Conservation (phyloP, 2,329 filamentous ascomycete genomes). For the Aspergillus hortae region DNA sequence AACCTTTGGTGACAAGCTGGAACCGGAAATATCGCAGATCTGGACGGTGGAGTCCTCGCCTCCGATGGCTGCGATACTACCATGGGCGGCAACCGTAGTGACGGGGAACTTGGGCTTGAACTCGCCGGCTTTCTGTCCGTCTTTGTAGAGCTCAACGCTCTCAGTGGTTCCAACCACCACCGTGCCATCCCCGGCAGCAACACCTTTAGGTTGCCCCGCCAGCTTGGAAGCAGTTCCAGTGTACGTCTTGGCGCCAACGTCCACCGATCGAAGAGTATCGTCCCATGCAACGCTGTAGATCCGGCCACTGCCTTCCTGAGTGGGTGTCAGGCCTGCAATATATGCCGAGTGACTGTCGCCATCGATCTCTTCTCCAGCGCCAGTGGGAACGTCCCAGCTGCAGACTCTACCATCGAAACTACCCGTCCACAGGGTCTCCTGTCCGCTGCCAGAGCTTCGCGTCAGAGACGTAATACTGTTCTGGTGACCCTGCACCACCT, state of each 20-base stretch:
- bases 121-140: constrained; percentile 57
- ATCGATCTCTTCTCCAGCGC: constrained; percentile 67
- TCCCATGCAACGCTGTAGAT: constrained; percentile 94
- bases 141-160: constrained; percentile 58
- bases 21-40: constrained; percentile 64
- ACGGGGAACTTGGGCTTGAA: constrained; percentile 62
- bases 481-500: constrained; percentile 79
- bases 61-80: constrained; percentile 69
- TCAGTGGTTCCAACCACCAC: constrained; percentile 59
- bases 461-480: constrained; percentile 82
- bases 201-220: constrained; percentile 74
- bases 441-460: constrained; percentile 45
- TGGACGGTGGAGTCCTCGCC: constrained; percentile 70
- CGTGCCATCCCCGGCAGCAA: constrained; percentile 53
- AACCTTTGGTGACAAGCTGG: constrained; percentile 51
- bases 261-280: constrained; percentile 77
- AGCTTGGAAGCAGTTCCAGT: constrained; percentile 65
- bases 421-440: constrained; percentile 74
- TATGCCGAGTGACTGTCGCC: constrained; percentile 84
- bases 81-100: constrained; percentile 67
- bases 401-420: constrained; percentile 88
- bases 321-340: constrained; percentile 69
- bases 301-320: constrained; percentile 49
- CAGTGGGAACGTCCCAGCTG: constrained; percentile 73
- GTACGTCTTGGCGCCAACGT: constrained; percentile 71